Evolutionary conservation across 106 monocot genomes (phyloP).

Genomic region (Hemerocallis citrina): DNA sequence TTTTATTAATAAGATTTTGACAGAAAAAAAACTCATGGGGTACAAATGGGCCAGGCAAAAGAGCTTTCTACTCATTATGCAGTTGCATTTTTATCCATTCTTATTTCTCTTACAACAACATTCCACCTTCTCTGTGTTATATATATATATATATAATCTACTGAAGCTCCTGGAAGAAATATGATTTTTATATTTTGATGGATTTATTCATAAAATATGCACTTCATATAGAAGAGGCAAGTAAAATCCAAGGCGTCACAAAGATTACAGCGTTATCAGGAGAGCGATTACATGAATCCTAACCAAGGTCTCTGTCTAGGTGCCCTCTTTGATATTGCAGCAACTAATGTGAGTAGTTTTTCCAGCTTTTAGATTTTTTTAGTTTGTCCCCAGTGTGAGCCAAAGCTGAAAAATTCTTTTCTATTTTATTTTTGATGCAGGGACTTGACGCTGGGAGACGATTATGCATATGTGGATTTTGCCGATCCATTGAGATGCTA

Average conservation of each 20-base stretch:
- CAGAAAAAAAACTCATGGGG: too few species aligned
- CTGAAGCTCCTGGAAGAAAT: too few species aligned
- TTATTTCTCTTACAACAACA: too few species aligned
- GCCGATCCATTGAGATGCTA: conserved; percentile 95
- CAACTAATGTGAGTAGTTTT: conserved; percentile 69
- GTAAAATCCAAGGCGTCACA: conserved; percentile 36
- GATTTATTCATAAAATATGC: too few species aligned
- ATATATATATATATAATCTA: too few species aligned
- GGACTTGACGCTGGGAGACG: conserved; percentile 85
- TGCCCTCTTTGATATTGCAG: conserved; percentile 94
- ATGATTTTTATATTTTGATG: too few species aligned
- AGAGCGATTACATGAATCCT: conserved; percentile 94
- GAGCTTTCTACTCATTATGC: too few species aligned
- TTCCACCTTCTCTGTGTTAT: too few species aligned
- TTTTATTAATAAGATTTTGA: too few species aligned
- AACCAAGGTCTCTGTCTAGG: conserved; percentile 90
- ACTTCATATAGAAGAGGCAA: conserved; percentile 40
- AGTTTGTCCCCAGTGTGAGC: not conserved
- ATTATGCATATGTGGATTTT: conserved; percentile 94
- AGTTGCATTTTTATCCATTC: too few species aligned
- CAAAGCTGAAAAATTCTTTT: not conserved
- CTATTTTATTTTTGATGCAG: conserved; percentile 21
- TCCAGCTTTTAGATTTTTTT: not conserved
- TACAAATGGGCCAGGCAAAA: too few species aligned
- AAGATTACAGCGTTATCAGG: conserved; percentile 59